These are phyloP conservation scores for Plectranthus barbatus DNA, from an alignment of 257 asterid genomes.

Conservation along the genomic window DNA sequence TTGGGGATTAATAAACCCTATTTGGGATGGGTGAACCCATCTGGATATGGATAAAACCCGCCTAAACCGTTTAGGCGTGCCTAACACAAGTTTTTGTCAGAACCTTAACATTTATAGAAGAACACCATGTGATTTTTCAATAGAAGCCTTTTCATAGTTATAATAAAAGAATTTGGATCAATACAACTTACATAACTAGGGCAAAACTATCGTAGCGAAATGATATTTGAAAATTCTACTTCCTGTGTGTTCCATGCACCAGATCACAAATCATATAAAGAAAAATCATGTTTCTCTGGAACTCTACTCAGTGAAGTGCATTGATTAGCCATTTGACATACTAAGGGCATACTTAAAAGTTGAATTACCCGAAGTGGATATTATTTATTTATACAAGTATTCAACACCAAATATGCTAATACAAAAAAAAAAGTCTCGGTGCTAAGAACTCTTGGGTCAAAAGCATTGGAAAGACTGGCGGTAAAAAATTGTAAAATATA, in stretches of 20 bases:
- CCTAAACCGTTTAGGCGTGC: too few species aligned
- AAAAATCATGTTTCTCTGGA: neutral
- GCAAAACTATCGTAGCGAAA: neutral
- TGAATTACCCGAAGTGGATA: neutral
- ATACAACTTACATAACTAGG: neutral
- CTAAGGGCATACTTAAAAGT: neutral
- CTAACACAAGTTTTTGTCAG: too few species aligned
- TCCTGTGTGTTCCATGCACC: neutral
- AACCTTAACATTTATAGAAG: too few species aligned
- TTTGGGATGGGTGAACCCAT: too few species aligned
- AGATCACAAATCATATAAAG: neutral
- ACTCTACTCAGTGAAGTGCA: neutral
- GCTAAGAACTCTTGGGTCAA: neutral
- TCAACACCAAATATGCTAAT: too few species aligned
- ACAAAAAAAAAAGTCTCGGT: too few species aligned
- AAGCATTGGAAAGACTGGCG: neutral
- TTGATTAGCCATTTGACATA: neutral
- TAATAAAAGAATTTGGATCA: too few species aligned
- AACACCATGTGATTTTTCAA: neutral
- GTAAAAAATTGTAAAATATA: slow-evolving; percentile 16
- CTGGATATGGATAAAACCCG: too few species aligned
- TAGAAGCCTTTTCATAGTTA: too few species aligned
- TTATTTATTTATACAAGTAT: neutral
- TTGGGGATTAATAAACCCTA: too few species aligned
- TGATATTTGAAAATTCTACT: neutral